Evolutionary conservation across 768 basidiomycete genomes (phyloP), one percentile per base, ranked within the genome.

Genomic region (Kwoniella dendrophila): DNA sequence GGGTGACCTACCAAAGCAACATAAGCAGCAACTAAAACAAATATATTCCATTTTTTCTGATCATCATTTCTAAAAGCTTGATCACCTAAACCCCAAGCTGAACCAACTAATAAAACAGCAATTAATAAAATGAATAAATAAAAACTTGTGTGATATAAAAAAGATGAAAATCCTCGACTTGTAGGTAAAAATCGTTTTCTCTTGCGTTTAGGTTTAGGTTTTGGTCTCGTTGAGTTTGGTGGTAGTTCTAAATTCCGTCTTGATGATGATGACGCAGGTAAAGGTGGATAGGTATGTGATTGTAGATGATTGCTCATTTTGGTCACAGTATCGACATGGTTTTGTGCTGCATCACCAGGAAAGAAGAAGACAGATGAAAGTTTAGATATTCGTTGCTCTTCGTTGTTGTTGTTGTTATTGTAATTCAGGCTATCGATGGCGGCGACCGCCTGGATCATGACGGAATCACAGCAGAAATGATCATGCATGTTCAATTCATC

Each of bases 31-130:
- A 64, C 69, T 27, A 78, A 52, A 43, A 78, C 68, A 33, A 78
- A 70, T 32, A 78, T 64, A 62, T 79, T 79, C 70, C 70, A 72
- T n/a, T 56, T 62, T 54, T 63, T 63, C 41, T 68, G 63, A 11
- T 47, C 63, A 0, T 67, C 67, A 18, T 53, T 71, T 30, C 67
- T 47, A 47, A 63, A 59, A 6, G 71, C 68, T 58, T 77, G 71
- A 34, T 68, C 67, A 8, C 70, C 72, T 22, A 77, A 48, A 18
- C 73, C 69, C 59, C 59, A 73, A 6, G 68, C 73, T 3, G 70
- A 63, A 16, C 62, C 70, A 3, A 69, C 65, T 22, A 73, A 56
- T 22, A 73, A 49, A 5, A 59, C 58, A 45, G 59, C 62, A 7
- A 69, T 66, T 52, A 75, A 30, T 0, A 70, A 24, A 18, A 77